Percentiles rank a stretch among this genome's conserved stretches.
phyloP scores from a whole-genome alignment of 306 rosid genomes.

The Begonia masoniana region DNA sequence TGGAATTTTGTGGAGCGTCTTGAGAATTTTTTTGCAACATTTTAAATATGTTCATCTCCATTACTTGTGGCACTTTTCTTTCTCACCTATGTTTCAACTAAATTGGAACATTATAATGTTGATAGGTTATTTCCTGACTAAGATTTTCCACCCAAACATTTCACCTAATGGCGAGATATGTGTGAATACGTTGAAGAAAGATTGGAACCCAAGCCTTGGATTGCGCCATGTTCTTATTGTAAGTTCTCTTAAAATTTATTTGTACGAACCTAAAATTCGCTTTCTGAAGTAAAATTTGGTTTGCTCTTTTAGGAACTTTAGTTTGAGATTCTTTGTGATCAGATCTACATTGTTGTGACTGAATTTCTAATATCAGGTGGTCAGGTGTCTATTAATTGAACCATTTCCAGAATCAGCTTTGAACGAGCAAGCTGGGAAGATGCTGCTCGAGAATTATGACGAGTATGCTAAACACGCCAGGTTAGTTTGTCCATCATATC shows the following conservation, averaged over 20 bases:
- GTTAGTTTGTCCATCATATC: conserved; percentile 24
- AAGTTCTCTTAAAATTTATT: conserved; percentile 14
- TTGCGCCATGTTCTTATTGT: conserved; percentile 86
- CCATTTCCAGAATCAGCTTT: conserved; percentile 97
- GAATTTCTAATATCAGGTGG: conserved; percentile 46
- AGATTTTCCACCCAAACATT: conserved; percentile 93
- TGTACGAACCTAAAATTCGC: background rate
- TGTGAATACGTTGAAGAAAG: conserved; percentile 92
- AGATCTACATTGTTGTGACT: too few relatives aligned
- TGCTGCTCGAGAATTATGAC: conserved; percentile 88
- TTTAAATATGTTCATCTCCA: too few relatives aligned
- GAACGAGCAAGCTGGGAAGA: conserved; percentile 94
- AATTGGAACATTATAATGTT: background rate
- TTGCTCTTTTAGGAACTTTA: too few relatives aligned
- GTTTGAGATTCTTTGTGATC: background rate
- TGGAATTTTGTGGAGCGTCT: too few relatives aligned
- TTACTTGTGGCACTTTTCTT: background rate
- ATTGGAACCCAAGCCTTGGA: conserved; percentile 97
- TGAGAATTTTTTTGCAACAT: too few relatives aligned
- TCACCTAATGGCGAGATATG: conserved; percentile 88
- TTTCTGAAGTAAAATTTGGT: background rate
- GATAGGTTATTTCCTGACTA: conserved; percentile 85
- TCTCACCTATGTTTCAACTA: background rate
- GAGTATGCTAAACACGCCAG: conserved; percentile 98
- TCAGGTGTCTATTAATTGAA: conserved; percentile 93